phyloP scores from a whole-genome alignment of 2,329 filamentous ascomycete species.

The Sporothrix schenckii region DNA sequence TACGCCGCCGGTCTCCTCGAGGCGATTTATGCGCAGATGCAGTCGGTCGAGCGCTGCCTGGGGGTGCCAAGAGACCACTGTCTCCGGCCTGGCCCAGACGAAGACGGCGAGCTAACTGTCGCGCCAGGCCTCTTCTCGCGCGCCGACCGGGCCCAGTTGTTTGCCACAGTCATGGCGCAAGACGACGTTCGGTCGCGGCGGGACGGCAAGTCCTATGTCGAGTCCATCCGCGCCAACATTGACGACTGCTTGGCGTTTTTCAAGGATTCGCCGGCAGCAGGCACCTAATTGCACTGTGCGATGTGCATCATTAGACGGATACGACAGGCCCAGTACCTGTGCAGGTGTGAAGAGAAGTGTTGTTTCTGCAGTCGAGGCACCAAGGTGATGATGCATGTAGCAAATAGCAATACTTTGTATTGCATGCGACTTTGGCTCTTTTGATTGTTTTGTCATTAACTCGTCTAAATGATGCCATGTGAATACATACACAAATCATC shows the following conservation, averaged over 20 bases:
- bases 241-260: neutral
- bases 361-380: too few relatives aligned
- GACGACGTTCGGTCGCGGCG: constrained; percentile 7
- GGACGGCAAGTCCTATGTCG: constrained; percentile 8
- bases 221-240: constrained; percentile 17
- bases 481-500: neutral
- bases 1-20: constrained; percentile 18
- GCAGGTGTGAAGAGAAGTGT: too few relatives aligned
- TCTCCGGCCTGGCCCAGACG: neutral
- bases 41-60: neutral
- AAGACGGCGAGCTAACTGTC: too few relatives aligned
- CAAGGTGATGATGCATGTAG: too few relatives aligned
- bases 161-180: neutral
- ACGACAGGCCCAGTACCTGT: too few relatives aligned
- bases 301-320: too few relatives aligned
- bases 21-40: constrained; percentile 13
- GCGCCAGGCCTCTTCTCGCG: neutral
- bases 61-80: neutral
- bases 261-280: neutral
- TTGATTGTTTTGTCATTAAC: neutral
- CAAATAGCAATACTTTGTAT: too few relatives aligned
- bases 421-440: too few relatives aligned
- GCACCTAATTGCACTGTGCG: too few relatives aligned
- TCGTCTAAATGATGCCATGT: neutral
- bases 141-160: constrained; percentile 4